Evolutionary conservation across 148 eudicot genomes (phyloP), one percentile per base, ranked within the genome.

Genomic region (Polygonum aviculare): DNA sequence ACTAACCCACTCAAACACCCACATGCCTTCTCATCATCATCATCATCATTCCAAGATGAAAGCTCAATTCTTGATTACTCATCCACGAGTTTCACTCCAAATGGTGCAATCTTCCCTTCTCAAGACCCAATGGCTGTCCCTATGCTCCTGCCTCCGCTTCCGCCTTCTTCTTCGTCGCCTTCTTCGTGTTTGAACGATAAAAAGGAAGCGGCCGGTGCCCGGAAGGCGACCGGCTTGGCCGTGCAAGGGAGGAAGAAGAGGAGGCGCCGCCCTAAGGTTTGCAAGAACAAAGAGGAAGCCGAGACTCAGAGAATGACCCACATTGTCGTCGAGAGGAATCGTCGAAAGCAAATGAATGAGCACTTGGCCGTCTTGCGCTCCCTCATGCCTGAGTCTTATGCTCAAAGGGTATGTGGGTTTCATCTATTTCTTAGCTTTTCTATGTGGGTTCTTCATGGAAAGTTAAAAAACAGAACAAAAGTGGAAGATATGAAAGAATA

Each of bases 221-320:
- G 41, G 41, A 65, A 65, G 36, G 19, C 71, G 14, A 41, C n/a
- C 1, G 14, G 41, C 0, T 65, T 65, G 44, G 41, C 71, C 1
- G 71, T 65, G 8, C 71, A 65, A 65, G 71, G 71, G 45, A 92
- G 88, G 83, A 94, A 90, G 86, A 80, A 92, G 75, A 80, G 85
- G 77, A 78, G 87, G 74, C 80, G 94, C 31, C 72, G 94, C 72
- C 84, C 87, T 0, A 89, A 84, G 74, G 82, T 86, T 45, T 89
- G 96, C 74, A 95, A 93, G 91, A 92, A 92, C 81, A 85, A 90
- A 76, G 94, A 95, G 80, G 96, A 90, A 55, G 96, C 94, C 12
- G 99, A 92, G 81, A 89, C 84, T 2, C 99, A 92, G 44, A 84
- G 99, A 78, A 92, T 90, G 96, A 93, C 96, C 0, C 99, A 95